Conservation (phyloP, 805 yeast species). For the Kurtzmaniella cleridarum region DNA sequence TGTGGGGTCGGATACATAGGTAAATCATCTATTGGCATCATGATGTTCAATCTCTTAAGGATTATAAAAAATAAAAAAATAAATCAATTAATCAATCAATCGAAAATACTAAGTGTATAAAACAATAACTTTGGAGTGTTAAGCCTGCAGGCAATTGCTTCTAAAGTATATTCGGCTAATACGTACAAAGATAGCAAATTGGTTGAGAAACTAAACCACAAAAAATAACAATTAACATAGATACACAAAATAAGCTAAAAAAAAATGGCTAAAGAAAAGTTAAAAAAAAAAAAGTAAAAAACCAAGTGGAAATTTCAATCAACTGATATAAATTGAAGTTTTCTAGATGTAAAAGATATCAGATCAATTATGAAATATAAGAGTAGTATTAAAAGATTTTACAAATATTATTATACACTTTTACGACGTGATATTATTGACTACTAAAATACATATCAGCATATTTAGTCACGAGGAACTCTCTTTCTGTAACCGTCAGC, state of each 20-base stretch:
- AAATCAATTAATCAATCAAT: no score
- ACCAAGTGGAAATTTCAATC: no score
- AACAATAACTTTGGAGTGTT: no score
- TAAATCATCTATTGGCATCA: conserved; percentile 31
- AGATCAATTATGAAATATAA: no score
- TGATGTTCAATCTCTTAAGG: background rate
- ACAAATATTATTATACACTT: conserved; percentile 4
- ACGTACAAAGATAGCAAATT: conserved; percentile 9
- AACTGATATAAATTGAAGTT: no score
- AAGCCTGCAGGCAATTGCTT: no score
- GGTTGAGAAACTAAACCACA: conserved; percentile 3
- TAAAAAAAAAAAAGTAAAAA: no score
- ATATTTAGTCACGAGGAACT: conserved; percentile 41
- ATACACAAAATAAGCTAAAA: conserved; percentile 4
- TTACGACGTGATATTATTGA: conserved; percentile 7
- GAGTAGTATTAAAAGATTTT: no score
- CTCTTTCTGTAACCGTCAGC: conserved; percentile 53
- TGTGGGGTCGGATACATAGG: conserved; percentile 44
- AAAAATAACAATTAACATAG: conserved; percentile 4
- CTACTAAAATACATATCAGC: conserved; percentile 6
- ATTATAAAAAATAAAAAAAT: no score
- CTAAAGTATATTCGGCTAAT: conserved; percentile 16
- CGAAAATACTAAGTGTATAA: no score
- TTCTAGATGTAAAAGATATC: no score
- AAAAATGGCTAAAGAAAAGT: no score